These are phyloP conservation scores for Phanerochaete carnosa DNA, from an alignment of 768 basidiomycete genomes.

Conservation along the genomic window DNA sequence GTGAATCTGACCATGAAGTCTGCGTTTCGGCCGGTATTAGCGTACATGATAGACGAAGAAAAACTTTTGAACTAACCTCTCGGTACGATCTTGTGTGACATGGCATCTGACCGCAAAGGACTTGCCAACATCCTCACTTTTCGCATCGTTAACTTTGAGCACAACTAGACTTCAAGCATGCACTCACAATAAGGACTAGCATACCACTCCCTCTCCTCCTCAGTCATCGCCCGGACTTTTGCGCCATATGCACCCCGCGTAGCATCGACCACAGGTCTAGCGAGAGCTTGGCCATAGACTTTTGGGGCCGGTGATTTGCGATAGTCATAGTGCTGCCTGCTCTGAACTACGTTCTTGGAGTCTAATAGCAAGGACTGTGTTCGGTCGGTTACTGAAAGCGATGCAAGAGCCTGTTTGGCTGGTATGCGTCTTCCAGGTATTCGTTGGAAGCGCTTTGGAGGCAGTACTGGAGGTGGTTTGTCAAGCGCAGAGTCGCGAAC, in stretches of 20 bases:
- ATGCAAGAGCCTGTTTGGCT: conserved; percentile 24
- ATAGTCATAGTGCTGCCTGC: conserved; percentile 42
- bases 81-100: conserved; percentile 52
- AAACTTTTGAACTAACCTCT: conserved; percentile 39
- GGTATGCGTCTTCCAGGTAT: background rate
- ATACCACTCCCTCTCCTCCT: conserved; percentile 63
- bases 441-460: conserved; percentile 30
- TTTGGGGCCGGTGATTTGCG: conserved; percentile 60
- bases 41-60: background rate
- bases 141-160: background rate
- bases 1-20: conserved; percentile 68
- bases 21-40: conserved; percentile 21
- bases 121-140: conserved; percentile 71
- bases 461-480: conserved; percentile 23
- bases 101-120: conserved; percentile 54
- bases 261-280: conserved; percentile 3
- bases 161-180: background rate
- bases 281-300: conserved; percentile 29
- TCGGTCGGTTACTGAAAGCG: conserved; percentile 41
- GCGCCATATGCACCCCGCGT: background rate
- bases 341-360: conserved; percentile 50
- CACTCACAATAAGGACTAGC: conserved; percentile 71
- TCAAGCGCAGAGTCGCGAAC: background rate
- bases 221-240: conserved; percentile 53
- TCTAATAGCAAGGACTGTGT: conserved; percentile 62